These are phyloP conservation scores for Cyamopsis tetragonoloba DNA, from an alignment of 306 rosid genomes.

Conservation along the genomic window DNA sequence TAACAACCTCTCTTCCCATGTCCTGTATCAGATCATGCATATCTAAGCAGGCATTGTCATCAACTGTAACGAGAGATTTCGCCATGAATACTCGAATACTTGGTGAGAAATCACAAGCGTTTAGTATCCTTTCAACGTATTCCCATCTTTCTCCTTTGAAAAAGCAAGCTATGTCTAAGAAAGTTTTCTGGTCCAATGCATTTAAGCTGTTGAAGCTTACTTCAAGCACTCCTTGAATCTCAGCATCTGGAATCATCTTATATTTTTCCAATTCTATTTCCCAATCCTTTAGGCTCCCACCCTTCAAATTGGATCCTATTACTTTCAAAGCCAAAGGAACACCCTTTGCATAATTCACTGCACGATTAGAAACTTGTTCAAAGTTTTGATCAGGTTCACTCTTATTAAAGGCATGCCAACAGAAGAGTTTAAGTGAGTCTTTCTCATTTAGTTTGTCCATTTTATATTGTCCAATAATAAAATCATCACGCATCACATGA, in stretches of 20 bases:
- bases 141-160: neutral
- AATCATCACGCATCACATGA: neutral
- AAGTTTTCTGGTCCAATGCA: neutral
- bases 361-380: neutral
- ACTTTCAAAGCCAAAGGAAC: conserved; percentile 16
- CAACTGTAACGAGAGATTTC: conserved; percentile 1
- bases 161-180: conserved; percentile 29
- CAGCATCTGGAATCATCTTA: neutral
- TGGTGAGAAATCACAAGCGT: neutral
- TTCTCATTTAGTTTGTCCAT: conserved; percentile 1
- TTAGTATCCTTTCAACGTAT: conserved; percentile 1
- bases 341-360: conserved; percentile 24
- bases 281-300: neutral
- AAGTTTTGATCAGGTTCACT: neutral
- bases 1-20: conserved; percentile 23
- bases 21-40: conserved; percentile 26
- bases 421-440: conserved; percentile 19
- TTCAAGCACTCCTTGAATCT: conserved; percentile 11
- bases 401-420: conserved; percentile 2
- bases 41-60: neutral
- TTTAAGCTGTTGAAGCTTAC: neutral
- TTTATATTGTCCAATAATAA: neutral
- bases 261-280: neutral
- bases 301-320: conserved; percentile 22
- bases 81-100: neutral